Percentiles rank a stretch among this genome's conserved stretches.
phyloP scores from a whole-genome alignment of 495 filamentous ascomycete species.

The Xylaria sp. region DNA sequence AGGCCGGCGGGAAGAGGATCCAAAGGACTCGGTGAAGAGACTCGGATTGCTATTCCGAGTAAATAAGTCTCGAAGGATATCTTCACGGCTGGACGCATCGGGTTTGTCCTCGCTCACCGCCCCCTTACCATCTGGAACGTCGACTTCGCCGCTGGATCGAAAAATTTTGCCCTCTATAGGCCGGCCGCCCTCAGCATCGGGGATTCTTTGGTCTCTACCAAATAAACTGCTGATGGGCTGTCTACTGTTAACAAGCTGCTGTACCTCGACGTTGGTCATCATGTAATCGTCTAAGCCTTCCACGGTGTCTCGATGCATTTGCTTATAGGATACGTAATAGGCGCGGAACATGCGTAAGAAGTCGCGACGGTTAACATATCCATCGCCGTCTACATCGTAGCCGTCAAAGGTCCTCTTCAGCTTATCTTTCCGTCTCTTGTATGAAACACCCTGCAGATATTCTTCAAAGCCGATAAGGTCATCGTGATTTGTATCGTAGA shows the following conservation, averaged over 20 bases:
- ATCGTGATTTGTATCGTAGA: constrained; percentile 90
- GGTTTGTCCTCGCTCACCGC: constrained; percentile 49
- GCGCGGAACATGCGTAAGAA: constrained; percentile 91
- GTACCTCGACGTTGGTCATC: constrained; percentile 71
- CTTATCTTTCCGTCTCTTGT: constrained; percentile 78
- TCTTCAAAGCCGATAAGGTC: constrained; percentile 93
- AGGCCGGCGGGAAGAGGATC: constrained; percentile 36
- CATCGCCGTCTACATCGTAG: constrained; percentile 91
- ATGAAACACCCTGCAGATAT: constrained; percentile 84
- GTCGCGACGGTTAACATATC: constrained; percentile 85
- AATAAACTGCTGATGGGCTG: constrained; percentile 81
- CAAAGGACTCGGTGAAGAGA: constrained; percentile 46
- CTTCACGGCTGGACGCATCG: constrained; percentile 50
- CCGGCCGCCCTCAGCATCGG: constrained; percentile 62
- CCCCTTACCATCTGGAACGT: constrained; percentile 58
- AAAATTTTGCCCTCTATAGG: constrained; percentile 68
- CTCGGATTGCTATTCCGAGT: constrained; percentile 41
- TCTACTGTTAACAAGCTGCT: constrained; percentile 74
- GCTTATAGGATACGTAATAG: constrained; percentile 84
- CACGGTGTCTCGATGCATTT: constrained; percentile 84
- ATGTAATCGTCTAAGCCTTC: constrained; percentile 82
- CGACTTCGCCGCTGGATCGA: constrained; percentile 65
- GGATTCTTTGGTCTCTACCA: constrained; percentile 66
- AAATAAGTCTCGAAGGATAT: constrained; percentile 51
- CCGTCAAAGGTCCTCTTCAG: constrained; percentile 80